Percentiles rank a stretch among this genome's conserved stretches.
Evolutionary conservation across 2,329 filamentous ascomycete genomes (phyloP).

Genomic region (Myriosclerotinia curreyana): DNA sequence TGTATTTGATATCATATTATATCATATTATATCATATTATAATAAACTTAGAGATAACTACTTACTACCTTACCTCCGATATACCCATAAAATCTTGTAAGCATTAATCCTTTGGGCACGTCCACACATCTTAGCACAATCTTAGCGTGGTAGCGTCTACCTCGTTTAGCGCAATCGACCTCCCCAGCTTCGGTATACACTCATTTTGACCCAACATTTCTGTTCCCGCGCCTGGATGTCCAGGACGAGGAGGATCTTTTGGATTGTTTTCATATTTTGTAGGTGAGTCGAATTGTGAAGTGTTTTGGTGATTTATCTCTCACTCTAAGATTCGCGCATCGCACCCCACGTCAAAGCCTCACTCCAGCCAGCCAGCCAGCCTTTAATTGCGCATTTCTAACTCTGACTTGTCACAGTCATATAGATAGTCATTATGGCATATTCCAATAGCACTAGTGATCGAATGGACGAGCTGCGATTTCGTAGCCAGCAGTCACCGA

Average conservation of each 20-base stretch:
- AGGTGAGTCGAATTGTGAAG: slow-evolving; percentile 15
- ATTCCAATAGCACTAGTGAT: slow-evolving; percentile 59
- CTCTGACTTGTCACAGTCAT: slow-evolving; percentile 33
- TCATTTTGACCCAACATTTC: slow-evolving; percentile 21
- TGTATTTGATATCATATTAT: slow-evolving; percentile 8
- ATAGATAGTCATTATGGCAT: slow-evolving; percentile 54
- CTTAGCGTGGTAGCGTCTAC: slow-evolving; percentile 19
- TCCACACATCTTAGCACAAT: slow-evolving; percentile 17
- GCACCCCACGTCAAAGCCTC: slow-evolving; percentile 30
- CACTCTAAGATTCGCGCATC: slow-evolving; percentile 20
- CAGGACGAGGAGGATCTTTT: slow-evolving; percentile 23
- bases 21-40: slow-evolving; percentile 20
- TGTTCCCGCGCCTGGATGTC: slow-evolving; percentile 23
- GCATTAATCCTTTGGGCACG: slow-evolving; percentile 20
- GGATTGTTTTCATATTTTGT: slow-evolving; percentile 23
- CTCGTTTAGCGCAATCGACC: slow-evolving; percentile 22
- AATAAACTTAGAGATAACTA: slow-evolving; percentile 3
- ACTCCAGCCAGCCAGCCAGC: slow-evolving; percentile 23
- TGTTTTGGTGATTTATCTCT: background rate
- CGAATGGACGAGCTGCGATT: slow-evolving; percentile 79
- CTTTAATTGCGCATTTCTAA: slow-evolving; percentile 21
- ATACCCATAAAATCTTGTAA: slow-evolving; percentile 19
- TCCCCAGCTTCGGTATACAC: slow-evolving; percentile 20
- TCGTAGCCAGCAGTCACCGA: slow-evolving; percentile 71
- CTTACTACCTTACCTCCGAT: background rate